Evolutionary conservation across 2,329 filamentous ascomycete species (phyloP), one percentile per base, ranked within the genome.

Genomic region (Pseudogymnoascus sp.): DNA sequence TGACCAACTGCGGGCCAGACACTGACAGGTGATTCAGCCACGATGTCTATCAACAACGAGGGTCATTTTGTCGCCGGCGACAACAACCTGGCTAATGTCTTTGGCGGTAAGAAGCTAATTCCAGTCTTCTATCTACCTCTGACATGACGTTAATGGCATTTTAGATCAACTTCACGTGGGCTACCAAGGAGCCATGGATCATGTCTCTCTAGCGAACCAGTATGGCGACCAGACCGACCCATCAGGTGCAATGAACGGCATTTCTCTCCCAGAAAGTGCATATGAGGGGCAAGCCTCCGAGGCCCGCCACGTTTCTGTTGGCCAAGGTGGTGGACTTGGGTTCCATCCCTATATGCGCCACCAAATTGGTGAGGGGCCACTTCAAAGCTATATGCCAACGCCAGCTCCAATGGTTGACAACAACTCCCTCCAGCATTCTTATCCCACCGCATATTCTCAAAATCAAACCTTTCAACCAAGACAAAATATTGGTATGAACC

Each of bases 81-180:
- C 12, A 38, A 44, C 34, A 31, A 44, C 18, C 12, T 8, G 4
- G 5, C 4, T 31, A 18, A 62, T 2, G 64, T 70, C 6, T 66
- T 67, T 2, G 68, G 71, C 44, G 70, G 69, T 16, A 60, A 65
- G 18, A 63, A 71, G 4, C 28, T 34, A 18, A 56, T 34, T 56
- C 8, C 14, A 18, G 4, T 7, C n/a, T 56, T 34, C 10, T 31
- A 31, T 53, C 28, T 21, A 34, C 8, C 18, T 7, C 18, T 34
- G 16, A 14, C 1, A 6, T 34, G 10, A 34, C 34, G 18, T 5
- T 56, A 34, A 56, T 18, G n/a, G 28, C 11, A 4, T 34, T 56
- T 18, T 34, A 56, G 50, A 56, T 14, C 59, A 16, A 44, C 16
- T 12, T 1, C 16, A 38, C 11, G 5, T 11, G 23, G 6, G n/a